Conservation (phyloP, 2,329 filamentous ascomycete species). For the Penicillium concentricum region DNA sequence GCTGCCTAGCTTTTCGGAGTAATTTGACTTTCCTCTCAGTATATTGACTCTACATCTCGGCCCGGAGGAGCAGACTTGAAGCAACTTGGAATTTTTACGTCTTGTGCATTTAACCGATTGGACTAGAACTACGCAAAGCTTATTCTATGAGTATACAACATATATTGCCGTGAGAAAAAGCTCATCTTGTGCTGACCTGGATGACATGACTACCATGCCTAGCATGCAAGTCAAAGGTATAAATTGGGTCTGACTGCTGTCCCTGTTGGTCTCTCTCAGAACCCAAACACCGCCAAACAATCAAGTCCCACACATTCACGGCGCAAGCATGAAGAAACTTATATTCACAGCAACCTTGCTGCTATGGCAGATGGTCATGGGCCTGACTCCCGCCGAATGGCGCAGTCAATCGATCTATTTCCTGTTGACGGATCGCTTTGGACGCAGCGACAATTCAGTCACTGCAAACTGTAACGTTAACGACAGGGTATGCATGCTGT, state of each 20-base stretch:
- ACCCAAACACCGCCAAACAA: neutral
- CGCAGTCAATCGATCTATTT: constrained; percentile 47
- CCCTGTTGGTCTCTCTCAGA: neutral
- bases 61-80: neutral
- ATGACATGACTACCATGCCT: neutral
- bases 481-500: constrained; percentile 19
- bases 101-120: neutral
- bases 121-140: neutral
- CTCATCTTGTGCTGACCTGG: no score
- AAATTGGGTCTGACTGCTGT: neutral
- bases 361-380: constrained; percentile 19
- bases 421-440: constrained; percentile 47
- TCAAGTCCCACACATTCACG: no score
- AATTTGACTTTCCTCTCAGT: neutral
- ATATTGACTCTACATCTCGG: neutral
- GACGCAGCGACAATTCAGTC: constrained; percentile 39
- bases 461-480: constrained; percentile 32
- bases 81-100: neutral
- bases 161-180: neutral
- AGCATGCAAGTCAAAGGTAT: neutral
- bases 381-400: constrained; percentile 38
- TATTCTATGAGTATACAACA: neutral
- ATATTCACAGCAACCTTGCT: neutral
- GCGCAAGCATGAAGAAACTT: neutral
- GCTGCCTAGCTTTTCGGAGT: neutral